Conservation (phyloP, 345 rosid species). For the Eucalyptus polyanthemos region DNA sequence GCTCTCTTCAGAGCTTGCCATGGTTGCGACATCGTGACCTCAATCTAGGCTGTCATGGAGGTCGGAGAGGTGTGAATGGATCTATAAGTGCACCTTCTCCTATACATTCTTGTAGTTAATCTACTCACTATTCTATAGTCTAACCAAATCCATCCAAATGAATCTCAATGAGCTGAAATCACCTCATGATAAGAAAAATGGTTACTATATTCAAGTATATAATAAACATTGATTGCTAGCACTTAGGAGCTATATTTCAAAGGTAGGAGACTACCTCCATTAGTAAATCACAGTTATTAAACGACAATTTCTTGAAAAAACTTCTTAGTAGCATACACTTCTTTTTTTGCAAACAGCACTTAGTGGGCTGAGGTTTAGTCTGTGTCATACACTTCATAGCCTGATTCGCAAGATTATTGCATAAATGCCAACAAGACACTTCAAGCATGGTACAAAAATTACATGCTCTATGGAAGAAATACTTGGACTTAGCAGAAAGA, state of each 20-base stretch:
- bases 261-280: neutral
- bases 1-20: neutral
- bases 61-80: neutral
- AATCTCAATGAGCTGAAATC: neutral
- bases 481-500: neutral
- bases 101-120: neutral
- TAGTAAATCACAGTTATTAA: neutral
- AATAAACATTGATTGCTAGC: neutral
- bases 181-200: neutral
- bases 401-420: neutral
- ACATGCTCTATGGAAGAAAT: neutral
- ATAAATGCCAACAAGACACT: neutral
- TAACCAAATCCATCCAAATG: neutral
- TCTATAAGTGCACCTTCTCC: neutral
- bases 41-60: neutral
- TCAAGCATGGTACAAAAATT: neutral
- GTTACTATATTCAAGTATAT: neutral
- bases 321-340: neutral
- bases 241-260: neutral
- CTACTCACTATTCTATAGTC: neutral
- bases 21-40: neutral
- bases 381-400: neutral
- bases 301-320: neutral
- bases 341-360: neutral
- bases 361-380: neutral